Evolutionary conservation across 2,329 filamentous ascomycete genomes (phyloP).

Genomic region (Fusarium verticillioides): DNA sequence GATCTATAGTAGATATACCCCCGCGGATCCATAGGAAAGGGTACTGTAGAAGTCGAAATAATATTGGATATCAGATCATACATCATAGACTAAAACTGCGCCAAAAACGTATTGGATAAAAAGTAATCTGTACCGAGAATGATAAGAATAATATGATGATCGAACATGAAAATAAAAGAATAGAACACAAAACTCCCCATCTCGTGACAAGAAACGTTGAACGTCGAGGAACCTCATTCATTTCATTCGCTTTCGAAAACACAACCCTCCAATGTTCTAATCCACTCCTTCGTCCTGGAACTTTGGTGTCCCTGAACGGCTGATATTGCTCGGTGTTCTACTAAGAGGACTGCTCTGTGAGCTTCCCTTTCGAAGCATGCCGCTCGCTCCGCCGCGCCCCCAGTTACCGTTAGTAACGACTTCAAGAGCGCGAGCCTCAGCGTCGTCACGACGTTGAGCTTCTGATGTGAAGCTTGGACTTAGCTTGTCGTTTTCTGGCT

Average conservation of each 20-base stretch:
- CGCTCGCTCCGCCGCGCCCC: conserved; percentile 56
- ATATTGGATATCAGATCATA: conserved; percentile 19
- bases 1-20: conserved; percentile 2
- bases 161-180: conserved; percentile 9
- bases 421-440: conserved; percentile 60
- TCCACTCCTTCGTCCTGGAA: conserved; percentile 50
- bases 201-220: conserved; percentile 33
- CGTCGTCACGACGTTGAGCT: conserved; percentile 51
- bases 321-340: conserved; percentile 28
- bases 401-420: conserved; percentile 54
- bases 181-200: conserved; percentile 32
- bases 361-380: conserved; percentile 54
- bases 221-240: conserved; percentile 11
- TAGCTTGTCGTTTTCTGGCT: conserved; percentile 50
- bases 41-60: background rate
- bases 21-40: background rate
- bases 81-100: conserved; percentile 7
- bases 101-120: background rate
- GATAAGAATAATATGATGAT: conserved; percentile 1
- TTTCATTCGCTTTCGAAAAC: conserved; percentile 29
- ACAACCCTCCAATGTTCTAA: conserved; percentile 27
- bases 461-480: conserved; percentile 53
- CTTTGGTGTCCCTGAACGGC: conserved; percentile 32
- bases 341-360: conserved; percentile 28
- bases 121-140: conserved; percentile 22